These are phyloP conservation scores for Platanus orientalis DNA, from an alignment of 164 flowering plant species.

Conservation along the genomic window DNA sequence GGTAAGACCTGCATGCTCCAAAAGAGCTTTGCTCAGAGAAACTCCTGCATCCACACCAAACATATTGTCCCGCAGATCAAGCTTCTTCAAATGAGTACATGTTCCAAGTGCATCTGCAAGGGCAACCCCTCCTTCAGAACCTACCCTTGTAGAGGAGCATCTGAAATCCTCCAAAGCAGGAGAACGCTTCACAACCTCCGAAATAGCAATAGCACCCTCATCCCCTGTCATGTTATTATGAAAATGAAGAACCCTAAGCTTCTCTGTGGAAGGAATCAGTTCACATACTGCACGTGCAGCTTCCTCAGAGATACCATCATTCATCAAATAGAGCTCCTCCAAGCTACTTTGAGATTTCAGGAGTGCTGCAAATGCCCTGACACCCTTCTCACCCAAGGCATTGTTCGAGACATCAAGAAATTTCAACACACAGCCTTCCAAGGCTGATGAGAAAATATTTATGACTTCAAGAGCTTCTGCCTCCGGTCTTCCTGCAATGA, in stretches of 20 bases:
- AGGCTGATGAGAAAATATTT: slow-evolving; percentile 59
- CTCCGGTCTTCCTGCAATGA: slow-evolving; percentile 85
- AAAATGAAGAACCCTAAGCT: slow-evolving; percentile 73
- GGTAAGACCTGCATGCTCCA: slow-evolving; percentile 30
- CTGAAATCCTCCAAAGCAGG: slow-evolving; percentile 76
- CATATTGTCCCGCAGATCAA: slow-evolving; percentile 86
- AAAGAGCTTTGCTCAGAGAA: slow-evolving; percentile 54
- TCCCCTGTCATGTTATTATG: slow-evolving; percentile 97
- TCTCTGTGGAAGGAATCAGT: slow-evolving; percentile 74
- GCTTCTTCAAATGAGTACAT: slow-evolving; percentile 56
- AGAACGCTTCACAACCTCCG: slow-evolving; percentile 65
- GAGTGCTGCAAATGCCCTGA: slow-evolving; percentile 76
- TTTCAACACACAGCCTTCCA: slow-evolving; percentile 65
- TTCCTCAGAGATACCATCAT: slow-evolving; percentile 92
- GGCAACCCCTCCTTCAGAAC: slow-evolving; percentile 72
- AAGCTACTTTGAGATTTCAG: slow-evolving; percentile 64
- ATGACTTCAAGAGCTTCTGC: slow-evolving; percentile 87
- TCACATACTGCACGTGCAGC: slow-evolving; percentile 88
- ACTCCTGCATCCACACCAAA: slow-evolving; percentile 72
- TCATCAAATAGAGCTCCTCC: slow-evolving; percentile 90
- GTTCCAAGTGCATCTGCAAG: slow-evolving; percentile 57
- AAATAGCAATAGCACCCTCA: slow-evolving; percentile 77
- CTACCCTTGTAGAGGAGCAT: slow-evolving; percentile 93
- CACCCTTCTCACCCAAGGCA: slow-evolving; percentile 96
- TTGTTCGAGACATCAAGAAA: slow-evolving; percentile 76